Conservation (phyloP, 106 monocot species). For the Acorus gramineus region DNA sequence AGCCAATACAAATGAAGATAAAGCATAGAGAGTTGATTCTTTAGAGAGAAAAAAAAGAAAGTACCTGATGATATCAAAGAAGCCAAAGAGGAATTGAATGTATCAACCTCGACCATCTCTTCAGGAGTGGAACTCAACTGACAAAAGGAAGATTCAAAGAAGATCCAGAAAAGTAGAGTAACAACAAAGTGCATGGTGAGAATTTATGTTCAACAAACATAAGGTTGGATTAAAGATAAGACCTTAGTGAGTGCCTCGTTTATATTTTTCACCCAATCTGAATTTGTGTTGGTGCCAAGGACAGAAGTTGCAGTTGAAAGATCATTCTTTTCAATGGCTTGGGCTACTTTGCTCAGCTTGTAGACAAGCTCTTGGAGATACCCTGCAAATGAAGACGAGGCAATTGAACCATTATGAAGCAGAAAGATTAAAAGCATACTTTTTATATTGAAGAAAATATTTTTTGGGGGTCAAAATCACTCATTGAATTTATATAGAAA, state of each 20-base stretch:
- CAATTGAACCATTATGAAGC: too few species aligned
- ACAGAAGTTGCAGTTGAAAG: slow-evolving; percentile 52
- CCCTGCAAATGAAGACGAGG: slow-evolving; percentile 20
- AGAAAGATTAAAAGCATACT: too few species aligned
- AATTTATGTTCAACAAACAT: too few species aligned
- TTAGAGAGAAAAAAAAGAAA: not conserved
- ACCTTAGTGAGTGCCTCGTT: slow-evolving; percentile 82
- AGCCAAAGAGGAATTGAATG: slow-evolving; percentile 74
- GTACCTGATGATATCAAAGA: slow-evolving; percentile 81
- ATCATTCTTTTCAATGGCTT: slow-evolving; percentile 78
- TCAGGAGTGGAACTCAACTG: slow-evolving; percentile 76
- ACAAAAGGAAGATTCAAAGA: not conserved
- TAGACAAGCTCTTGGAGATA: slow-evolving; percentile 91
- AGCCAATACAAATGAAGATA: not conserved
- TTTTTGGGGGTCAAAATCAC: too few species aligned
- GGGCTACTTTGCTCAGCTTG: slow-evolving; percentile 82
- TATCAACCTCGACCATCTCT: slow-evolving; percentile 53
- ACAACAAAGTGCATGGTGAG: too few species aligned
- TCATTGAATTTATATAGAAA: too few species aligned
- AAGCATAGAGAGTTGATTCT: not conserved
- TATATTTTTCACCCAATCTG: slow-evolving; percentile 62
- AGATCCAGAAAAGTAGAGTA: too few species aligned
- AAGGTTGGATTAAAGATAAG: not conserved
- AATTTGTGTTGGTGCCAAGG: slow-evolving; percentile 34
- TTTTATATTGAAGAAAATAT: too few species aligned